Conservation (phyloP, 2,329 filamentous ascomycete species). For the Akanthomyces lecanii region DNA sequence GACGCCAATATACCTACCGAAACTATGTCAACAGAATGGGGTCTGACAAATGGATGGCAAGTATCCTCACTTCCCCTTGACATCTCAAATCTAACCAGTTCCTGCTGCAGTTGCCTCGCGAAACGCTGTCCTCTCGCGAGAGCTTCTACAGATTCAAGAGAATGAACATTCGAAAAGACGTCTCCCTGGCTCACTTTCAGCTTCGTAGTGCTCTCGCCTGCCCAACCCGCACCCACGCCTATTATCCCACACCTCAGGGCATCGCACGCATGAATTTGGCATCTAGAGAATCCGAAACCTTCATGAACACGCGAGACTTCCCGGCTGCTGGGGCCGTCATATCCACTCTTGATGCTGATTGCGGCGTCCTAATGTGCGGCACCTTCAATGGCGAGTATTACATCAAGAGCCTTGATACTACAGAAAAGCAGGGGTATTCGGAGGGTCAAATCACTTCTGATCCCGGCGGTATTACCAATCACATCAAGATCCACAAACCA, state of each 20-base stretch:
- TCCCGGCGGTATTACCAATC: slow-evolving; percentile 59
- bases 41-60: slow-evolving; percentile 46
- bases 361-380: slow-evolving; percentile 55
- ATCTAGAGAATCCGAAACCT: slow-evolving; percentile 40
- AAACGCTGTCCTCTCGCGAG: slow-evolving; percentile 35
- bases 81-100: background rate
- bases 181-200: slow-evolving; percentile 61
- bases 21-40: slow-evolving; percentile 54
- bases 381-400: slow-evolving; percentile 55
- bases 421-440: slow-evolving; percentile 32
- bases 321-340: slow-evolving; percentile 37
- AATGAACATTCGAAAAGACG: slow-evolving; percentile 51
- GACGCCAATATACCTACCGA: slow-evolving; percentile 45
- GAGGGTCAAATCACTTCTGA: slow-evolving; percentile 47
- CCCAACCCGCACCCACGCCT: slow-evolving; percentile 51
- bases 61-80: slow-evolving; percentile 24
- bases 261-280: slow-evolving; percentile 51
- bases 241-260: slow-evolving; percentile 49
- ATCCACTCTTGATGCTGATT: slow-evolving; percentile 48
- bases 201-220: slow-evolving; percentile 59
- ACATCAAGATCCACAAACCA: slow-evolving; percentile 54
- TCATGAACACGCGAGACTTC: slow-evolving; percentile 40
- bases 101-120: background rate
- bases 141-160: slow-evolving; percentile 56
- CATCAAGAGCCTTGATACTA: slow-evolving; percentile 42